Evolutionary conservation across 345 rosid species (phyloP).

Genomic region (Angophora floribunda): DNA sequence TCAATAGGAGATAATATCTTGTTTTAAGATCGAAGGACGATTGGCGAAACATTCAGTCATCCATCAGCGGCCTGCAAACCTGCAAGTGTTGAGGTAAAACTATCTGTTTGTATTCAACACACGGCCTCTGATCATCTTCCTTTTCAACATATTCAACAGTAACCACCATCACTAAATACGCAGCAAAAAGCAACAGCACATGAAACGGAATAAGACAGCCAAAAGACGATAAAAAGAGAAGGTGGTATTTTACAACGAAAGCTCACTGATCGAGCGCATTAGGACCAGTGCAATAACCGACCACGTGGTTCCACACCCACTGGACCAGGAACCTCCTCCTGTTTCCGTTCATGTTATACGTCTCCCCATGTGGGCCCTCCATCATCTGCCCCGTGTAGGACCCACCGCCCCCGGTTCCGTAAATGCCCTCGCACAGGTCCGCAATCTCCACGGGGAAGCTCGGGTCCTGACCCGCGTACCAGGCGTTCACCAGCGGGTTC

Average conservation of each 20-base stretch:
- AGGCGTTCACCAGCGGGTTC: conserved; percentile 90
- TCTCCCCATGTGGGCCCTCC: conserved; percentile 60
- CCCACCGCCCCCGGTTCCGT: conserved; percentile 97
- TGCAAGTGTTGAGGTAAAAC: neutral
- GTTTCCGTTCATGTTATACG: conserved; percentile 85
- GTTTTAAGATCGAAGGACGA: neutral
- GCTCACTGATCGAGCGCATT: conserved; percentile 70
- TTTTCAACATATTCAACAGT: neutral
- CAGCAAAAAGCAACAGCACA: neutral
- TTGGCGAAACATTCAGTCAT: neutral
- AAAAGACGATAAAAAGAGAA: neutral
- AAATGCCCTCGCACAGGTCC: conserved; percentile 93
- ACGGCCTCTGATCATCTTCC: neutral
- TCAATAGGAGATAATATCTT: neutral
- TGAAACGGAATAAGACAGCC: neutral
- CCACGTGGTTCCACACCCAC: conserved; percentile 87
- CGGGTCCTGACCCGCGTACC: conserved; percentile 96
- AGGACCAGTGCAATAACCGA: conserved; percentile 88
- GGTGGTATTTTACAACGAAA: neutral
- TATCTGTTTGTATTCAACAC: neutral
- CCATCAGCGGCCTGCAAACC: neutral
- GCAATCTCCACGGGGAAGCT: conserved; percentile 87
- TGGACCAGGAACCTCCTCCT: conserved; percentile 80
- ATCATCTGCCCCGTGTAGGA: conserved; percentile 86
- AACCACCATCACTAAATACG: neutral